Evolutionary conservation across 257 asterid species (phyloP), one percentile per base, ranked within the genome.

Genomic region (Catharanthus roseus): DNA sequence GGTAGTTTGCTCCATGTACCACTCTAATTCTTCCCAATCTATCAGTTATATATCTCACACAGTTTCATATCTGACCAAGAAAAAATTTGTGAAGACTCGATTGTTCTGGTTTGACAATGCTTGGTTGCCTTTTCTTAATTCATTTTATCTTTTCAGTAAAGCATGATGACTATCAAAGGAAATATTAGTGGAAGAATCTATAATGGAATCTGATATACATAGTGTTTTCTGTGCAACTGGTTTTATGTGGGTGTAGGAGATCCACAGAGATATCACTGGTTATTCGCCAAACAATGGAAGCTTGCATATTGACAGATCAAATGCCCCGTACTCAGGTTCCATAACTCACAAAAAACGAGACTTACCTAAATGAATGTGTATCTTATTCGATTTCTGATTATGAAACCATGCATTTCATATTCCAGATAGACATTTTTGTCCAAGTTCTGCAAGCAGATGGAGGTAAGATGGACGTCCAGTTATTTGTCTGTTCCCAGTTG

Each of bases 371-470:
- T 44, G 28, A 71, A 55, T 68, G 31, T 10, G 16, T 57, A 5
- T 67, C 29, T 10, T 6, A 29, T 61, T 72, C 24, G n/a, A 42
- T 54, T 34, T 53, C 28, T 41, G 41, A 39, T 72, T 28, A 49
- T 57, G 42, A 24, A 8, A 44, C 68, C 26, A 39, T 47, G 47
- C 42, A 34, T 63, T 74, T 69, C 66, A 13, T 65, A 73, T 84
- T 78, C 70, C 93, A 95, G 99, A 91, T 95, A 67, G 97, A 95
- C 74, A 95, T 95, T 42, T 95, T 87, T 85, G 93, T 91, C 81
- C 97, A 91, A 82, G 99, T 91, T 83, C 97, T 95, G 71, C 97
- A 95, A 82, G 99, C 99, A 66, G 99, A 95, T 76, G 97, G 99
- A 78, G 98, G 96, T 92, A 82, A 73, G 82, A 55, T 68, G 68